Evolutionary conservation across 768 basidiomycete genomes (phyloP), one percentile per base, ranked within the genome.

Genomic region (Trichaptum fuscoviolaceum): DNA sequence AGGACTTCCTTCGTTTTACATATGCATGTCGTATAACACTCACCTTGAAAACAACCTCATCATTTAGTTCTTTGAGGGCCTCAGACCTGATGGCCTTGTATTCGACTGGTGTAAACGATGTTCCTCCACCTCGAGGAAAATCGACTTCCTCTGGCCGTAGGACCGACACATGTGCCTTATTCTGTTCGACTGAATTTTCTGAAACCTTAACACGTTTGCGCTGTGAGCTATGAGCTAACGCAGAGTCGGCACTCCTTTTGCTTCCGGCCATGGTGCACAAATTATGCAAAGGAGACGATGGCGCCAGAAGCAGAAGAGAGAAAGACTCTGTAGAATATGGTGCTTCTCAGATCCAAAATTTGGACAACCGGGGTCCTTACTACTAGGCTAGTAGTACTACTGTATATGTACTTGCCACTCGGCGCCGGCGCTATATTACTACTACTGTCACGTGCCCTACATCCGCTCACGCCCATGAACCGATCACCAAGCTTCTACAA

Each of bases 111-210:
- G 96, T 97, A 70, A 96, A 84, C 35, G 81, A 84, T 0, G 94
- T 92, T 64, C 96, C 96, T 27, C 96, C 96, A 27, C 96, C 97
- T 70, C 96, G 88, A 66, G 96, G 96, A 77, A 99, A 99, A 76
- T 96, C 94, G 63, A 93, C 84, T 72, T 96, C 95, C 52, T 94
- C 87, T 10, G 81, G 68, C 36, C 80, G 76, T 66, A 82, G 71
- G 69, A 73, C 77, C n/a, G 82, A 80, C 30, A 74, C 69, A 10
- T 76, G 69, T 63, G 59, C 23, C 3, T 15, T 61, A 3, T 61
- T 34, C 30, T 61, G 59, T 34, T 61, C 59, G 24, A 12, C 59
- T 7, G 59, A 5, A 24, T 25, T 34, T 61, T 61, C 59, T 15
- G 59, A 25, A 9, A 25, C 59, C 24, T 61, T 52, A 12, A 52